These are phyloP conservation scores for Piromyces finnis DNA, from an alignment of 192 early-diverging fungal species.

Conservation along the genomic window DNA sequence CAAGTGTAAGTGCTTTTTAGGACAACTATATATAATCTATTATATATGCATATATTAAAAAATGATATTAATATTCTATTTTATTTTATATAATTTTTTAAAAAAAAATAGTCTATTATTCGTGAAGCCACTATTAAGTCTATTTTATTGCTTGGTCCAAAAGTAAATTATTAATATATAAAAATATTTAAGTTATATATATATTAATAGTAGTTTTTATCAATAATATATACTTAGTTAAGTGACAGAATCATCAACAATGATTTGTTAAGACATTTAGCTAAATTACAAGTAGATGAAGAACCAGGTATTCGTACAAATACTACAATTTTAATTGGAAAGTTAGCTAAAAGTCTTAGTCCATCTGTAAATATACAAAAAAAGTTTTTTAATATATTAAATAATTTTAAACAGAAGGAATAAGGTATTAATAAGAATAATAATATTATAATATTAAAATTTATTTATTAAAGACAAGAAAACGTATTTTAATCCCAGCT, in stretches of 20 bases:
- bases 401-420: too few relatives aligned
- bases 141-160: slow-evolving; percentile 51
- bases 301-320: slow-evolving; percentile 95
- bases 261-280: slow-evolving; percentile 67
- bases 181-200: too few relatives aligned
- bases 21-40: too few relatives aligned
- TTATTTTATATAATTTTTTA: not conserved
- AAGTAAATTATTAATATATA: slow-evolving; percentile 13
- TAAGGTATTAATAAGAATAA: too few relatives aligned
- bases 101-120: slow-evolving; percentile 45
- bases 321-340: slow-evolving; percentile 87
- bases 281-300: slow-evolving; percentile 73
- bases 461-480: slow-evolving; percentile 31
- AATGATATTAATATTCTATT: too few relatives aligned
- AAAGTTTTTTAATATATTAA: too few relatives aligned
- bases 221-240: slow-evolving; percentile 13
- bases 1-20: slow-evolving; percentile 26
- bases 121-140: slow-evolving; percentile 83
- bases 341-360: slow-evolving; percentile 60
- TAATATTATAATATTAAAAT: too few relatives aligned
- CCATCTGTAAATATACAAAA: slow-evolving; percentile 29
- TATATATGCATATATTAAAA: too few relatives aligned
- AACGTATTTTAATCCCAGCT: slow-evolving; percentile 64
- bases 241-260: slow-evolving; percentile 60
- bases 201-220: too few relatives aligned